These are phyloP conservation scores for Parachaetomium inaequale DNA, from an alignment of 495 filamentous ascomycete genomes.

Conservation along the genomic window DNA sequence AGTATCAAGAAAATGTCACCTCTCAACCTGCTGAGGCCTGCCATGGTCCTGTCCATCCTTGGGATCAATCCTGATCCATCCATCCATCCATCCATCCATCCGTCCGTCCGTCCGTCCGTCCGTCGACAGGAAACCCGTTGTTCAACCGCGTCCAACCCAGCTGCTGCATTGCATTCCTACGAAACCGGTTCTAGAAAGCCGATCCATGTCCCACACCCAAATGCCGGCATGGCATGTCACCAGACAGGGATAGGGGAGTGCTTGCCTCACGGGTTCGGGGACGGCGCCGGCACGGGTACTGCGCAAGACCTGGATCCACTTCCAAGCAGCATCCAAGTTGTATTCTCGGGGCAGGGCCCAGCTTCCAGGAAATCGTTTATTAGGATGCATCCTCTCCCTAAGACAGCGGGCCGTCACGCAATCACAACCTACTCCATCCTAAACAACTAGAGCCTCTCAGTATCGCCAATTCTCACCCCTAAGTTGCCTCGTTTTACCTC, in stretches of 20 bases:
- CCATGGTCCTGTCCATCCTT: not conserved
- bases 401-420: not conserved
- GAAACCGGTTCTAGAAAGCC: conserved; percentile 3
- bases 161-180: conserved; percentile 1
- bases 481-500: not conserved
- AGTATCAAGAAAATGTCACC: not conserved
- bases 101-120: no score
- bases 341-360: not conserved
- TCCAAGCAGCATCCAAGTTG: conserved; percentile 1
- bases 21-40: not conserved
- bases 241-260: conserved; percentile 1
- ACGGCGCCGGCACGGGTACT: not conserved
- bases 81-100: no score
- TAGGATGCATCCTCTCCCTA: not conserved
- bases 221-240: not conserved
- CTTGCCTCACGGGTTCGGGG: conserved; percentile 1
- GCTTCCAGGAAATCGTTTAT: conserved; percentile 6
- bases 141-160: not conserved
- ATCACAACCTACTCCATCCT: not conserved
- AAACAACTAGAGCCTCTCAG: not conserved
- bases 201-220: conserved; percentile 8
- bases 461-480: not conserved
- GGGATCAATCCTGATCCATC: not conserved
- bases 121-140: not conserved
- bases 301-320: conserved; percentile 9